phyloP scores from a whole-genome alignment of 78 protist genomes.

The Pigoraptor vietnamica region DNA sequence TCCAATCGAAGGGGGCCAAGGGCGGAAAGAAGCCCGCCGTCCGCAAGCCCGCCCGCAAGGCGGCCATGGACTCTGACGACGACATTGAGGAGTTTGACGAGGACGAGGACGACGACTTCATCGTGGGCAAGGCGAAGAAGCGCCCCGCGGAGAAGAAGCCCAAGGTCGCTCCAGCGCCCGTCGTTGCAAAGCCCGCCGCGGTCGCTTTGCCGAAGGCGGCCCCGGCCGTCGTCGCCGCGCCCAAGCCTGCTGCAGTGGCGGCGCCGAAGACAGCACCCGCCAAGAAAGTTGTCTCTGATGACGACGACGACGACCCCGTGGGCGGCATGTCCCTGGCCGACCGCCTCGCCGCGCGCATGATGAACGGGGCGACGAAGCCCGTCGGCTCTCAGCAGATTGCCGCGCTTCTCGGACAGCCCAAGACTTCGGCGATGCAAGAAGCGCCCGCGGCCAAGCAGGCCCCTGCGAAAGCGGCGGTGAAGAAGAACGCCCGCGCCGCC shows the following conservation, averaged over 20 bases:
- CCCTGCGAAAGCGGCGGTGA: too few species aligned
- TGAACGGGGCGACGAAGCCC: not conserved
- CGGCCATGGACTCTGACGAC: not conserved
- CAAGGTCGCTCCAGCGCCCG: not conserved
- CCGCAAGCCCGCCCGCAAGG: not conserved
- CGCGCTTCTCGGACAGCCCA: not conserved
- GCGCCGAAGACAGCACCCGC: not conserved
- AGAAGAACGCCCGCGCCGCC: not conserved
- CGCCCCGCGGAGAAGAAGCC: not conserved
- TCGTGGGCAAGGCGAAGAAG: not conserved
- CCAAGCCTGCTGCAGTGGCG: not conserved
- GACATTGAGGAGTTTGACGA: not conserved
- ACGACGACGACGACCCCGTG: constrained; percentile 1
- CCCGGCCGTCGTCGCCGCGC: not conserved
- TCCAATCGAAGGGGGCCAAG: not conserved
- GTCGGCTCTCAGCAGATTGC: not conserved
- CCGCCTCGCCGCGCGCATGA: not conserved
- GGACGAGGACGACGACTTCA: not conserved
- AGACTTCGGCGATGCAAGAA: not conserved
- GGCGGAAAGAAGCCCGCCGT: not conserved
- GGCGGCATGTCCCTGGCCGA: not conserved
- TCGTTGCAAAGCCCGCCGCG: not conserved
- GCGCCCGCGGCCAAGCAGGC: not conserved
- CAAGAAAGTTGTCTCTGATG: not conserved
- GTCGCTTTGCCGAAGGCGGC: not conserved